Percentiles rank a stretch among this genome's conserved stretches.
Evolutionary conservation across 2,329 filamentous ascomycete genomes (phyloP).

Genomic region (Podosphaera aphanis): DNA sequence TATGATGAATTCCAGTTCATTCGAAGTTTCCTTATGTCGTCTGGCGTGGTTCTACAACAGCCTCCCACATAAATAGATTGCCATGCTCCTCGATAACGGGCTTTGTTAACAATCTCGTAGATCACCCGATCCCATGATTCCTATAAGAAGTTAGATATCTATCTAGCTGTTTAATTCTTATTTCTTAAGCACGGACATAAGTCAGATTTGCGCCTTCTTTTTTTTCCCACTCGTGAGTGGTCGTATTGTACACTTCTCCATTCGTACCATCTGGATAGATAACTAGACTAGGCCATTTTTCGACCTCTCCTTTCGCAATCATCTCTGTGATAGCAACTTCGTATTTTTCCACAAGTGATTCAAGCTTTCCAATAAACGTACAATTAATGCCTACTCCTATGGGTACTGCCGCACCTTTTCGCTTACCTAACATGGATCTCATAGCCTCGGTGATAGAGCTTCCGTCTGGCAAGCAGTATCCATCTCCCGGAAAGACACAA

Average conservation of each 20-base stretch:
- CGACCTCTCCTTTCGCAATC: constrained; percentile 16
- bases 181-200: neutral
- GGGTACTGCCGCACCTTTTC: constrained; percentile 17
- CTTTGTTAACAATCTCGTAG: constrained; percentile 15
- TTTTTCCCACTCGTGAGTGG: constrained; percentile 33
- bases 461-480: constrained; percentile 31
- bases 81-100: constrained; percentile 10
- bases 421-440: constrained; percentile 15
- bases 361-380: constrained; percentile 40
- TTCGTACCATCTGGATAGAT: constrained; percentile 48
- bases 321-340: constrained; percentile 24
- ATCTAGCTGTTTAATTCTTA: neutral
- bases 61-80: constrained; percentile 21
- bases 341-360: constrained; percentile 28
- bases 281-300: constrained; percentile 29
- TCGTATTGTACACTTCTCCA: constrained; percentile 42
- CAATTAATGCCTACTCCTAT: constrained; percentile 48
- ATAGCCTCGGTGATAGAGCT: constrained; percentile 22
- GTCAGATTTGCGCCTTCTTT: constrained; percentile 11
- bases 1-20: constrained; percentile 4
- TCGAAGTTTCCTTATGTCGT: constrained; percentile 12
- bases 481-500: constrained; percentile 35
- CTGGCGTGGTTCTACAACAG: constrained; percentile 22
- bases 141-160: constrained; percentile 1
- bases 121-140: constrained; percentile 18